Base-by-base conservation (phyloP, 2,329 filamentous ascomycete genomes). In the Drechmeria coniospora region DNA sequence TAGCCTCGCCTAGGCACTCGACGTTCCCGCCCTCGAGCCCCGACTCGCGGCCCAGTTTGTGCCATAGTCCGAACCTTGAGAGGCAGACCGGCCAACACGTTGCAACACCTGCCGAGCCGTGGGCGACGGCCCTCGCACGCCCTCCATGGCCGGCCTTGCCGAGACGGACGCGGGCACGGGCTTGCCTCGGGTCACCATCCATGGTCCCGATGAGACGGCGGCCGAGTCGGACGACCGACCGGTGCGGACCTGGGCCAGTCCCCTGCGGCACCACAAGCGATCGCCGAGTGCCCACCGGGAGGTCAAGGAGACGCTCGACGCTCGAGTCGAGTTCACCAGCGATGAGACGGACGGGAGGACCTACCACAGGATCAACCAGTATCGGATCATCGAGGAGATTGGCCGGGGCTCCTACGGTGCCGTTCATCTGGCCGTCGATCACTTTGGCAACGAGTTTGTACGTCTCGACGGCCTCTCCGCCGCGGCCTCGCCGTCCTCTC, bases 341-440 rank as follows among this genome's bases (percentile, higher is more conserved):
- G 86, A 84, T 49, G 78, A 87, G 41, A 65, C 77, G 39, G 83
- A 93, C 45, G 84, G 84, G 15, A 68, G 64, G 27, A 74, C 79
- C 3, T 74, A 92, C 46, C 82, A 92, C 47, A 71, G 74, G 32
- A 87, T 95, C 57, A 95, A 95, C 51, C 87, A 95, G 56, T 98
- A 95, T 51, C 65, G 79, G 32, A 90, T 98, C 46, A 76, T 79
- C 51, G 79, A 92, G 50, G 87, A 95, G 61, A 94, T 98, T 43
- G 90, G 90, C n/a, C 68, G 84, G 38, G 90, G 90, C 12, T 95
- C 87, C 0, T 98, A 92, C 50, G 90, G 90, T 6, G 79, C 86
- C 8, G 90, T 98, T 10, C 84, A 95, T 54, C 62, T 87, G 13
- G 90, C 84, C 14, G 74, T 73, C 3, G 87, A 98, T 55, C 84